phyloP scores from a whole-genome alignment of 2,329 filamentous ascomycete species.

The Xylariaceae sp. region DNA sequence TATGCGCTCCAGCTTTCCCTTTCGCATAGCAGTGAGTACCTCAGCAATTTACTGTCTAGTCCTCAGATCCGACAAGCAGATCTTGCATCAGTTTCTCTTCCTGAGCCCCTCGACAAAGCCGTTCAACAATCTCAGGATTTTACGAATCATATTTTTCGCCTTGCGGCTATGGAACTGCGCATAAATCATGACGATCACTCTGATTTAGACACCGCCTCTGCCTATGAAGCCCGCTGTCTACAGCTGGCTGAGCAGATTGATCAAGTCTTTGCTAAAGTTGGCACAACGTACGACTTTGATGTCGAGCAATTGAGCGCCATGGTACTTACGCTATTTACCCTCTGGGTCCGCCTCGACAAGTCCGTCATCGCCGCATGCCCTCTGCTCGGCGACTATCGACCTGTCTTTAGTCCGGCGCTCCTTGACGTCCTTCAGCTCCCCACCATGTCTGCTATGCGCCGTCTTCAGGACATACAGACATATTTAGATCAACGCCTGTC shows the following conservation, averaged over 20 bases:
- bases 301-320: constrained; percentile 49
- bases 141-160: constrained; percentile 15
- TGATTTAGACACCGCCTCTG: not conserved
- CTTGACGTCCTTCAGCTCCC: constrained; percentile 55
- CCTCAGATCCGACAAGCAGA: not conserved
- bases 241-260: constrained; percentile 33
- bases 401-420: constrained; percentile 45
- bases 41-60: constrained; percentile 20
- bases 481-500: constrained; percentile 44
- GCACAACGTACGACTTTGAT: constrained; percentile 40
- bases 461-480: constrained; percentile 46
- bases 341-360: constrained; percentile 57
- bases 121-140: constrained; percentile 23
- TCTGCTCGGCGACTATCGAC: constrained; percentile 49
- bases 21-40: constrained; percentile 36
- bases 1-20: constrained; percentile 34
- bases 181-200: not conserved
- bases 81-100: constrained; percentile 10
- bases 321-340: constrained; percentile 52
- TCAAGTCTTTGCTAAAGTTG: constrained; percentile 34
- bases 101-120: constrained; percentile 13
- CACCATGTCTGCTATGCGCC: constrained; percentile 43
- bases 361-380: constrained; percentile 40
- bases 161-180: constrained; percentile 12
- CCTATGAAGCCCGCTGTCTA: constrained; percentile 8